phyloP scores from a whole-genome alignment of 1,284 basidiomycete species.

The Porodaedalea pini region DNA sequence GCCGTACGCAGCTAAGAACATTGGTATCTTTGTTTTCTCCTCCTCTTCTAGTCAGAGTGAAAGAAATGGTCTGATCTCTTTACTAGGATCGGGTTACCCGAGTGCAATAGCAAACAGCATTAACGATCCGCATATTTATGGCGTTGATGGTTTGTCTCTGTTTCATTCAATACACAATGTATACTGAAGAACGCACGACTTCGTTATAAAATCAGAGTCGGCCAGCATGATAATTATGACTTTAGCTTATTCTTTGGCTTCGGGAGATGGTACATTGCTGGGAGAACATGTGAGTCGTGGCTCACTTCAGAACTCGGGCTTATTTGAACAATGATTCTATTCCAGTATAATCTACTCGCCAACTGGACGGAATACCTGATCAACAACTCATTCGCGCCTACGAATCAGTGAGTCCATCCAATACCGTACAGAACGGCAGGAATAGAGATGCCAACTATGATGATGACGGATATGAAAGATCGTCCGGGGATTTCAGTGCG shows the following conservation, averaged over 20 bases:
- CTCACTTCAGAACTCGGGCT: not conserved
- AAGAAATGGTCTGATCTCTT: not conserved
- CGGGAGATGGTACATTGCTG: slow-evolving; percentile 17
- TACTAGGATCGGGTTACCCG: slow-evolving; percentile 1
- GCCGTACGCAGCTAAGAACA: slow-evolving; percentile 38
- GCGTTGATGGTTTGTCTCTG: slow-evolving; percentile 27
- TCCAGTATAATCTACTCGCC: slow-evolving; percentile 40
- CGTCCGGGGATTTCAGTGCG: not conserved
- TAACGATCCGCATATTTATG: slow-evolving; percentile 21
- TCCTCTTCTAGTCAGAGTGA: not conserved
- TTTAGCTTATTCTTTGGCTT: slow-evolving; percentile 34
- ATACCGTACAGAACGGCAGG: not conserved
- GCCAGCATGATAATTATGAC: slow-evolving; percentile 41
- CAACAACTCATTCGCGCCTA: not conserved
- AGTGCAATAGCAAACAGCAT: slow-evolving; percentile 1
- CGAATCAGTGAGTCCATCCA: not conserved
- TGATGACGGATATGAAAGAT: not conserved
- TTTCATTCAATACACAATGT: not conserved
- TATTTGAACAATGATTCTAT: slow-evolving; percentile 25
- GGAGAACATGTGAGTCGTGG: slow-evolving; percentile 9
- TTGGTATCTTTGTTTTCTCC: slow-evolving; percentile 32
- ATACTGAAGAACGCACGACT: not conserved
- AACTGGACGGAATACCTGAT: slow-evolving; percentile 33
- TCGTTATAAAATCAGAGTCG: slow-evolving; percentile 20
- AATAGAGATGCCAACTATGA: not conserved